A percentile compares a stretch with the other conserved stretches of the same genome.
These are phyloP conservation scores for Cornus controversa DNA, from an alignment of 148 eudicot genomes.

Conservation along the genomic window DNA sequence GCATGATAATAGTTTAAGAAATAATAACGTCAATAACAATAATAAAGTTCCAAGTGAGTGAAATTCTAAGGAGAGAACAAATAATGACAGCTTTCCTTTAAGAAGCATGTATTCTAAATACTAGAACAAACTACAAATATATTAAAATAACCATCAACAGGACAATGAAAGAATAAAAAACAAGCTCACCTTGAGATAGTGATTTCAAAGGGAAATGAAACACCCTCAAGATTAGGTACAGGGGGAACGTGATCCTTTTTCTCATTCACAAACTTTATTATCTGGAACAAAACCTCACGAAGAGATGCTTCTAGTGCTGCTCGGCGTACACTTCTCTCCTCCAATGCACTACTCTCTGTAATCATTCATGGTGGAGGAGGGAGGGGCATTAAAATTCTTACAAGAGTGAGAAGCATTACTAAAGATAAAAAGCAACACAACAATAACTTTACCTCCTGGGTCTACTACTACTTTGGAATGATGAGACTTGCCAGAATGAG, in stretches of 20 bases:
- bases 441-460: slow-evolving; percentile 74
- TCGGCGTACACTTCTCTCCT: slow-evolving; percentile 70
- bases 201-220: slow-evolving; percentile 93
- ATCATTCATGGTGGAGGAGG: not conserved
- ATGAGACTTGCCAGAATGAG: slow-evolving; percentile 67
- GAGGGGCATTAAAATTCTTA: slow-evolving; percentile 6
- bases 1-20: not conserved
- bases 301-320: slow-evolving; percentile 78
- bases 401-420: not conserved
- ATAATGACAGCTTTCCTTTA: not conserved
- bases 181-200: slow-evolving; percentile 76
- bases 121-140: not conserved
- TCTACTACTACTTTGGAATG: slow-evolving; percentile 72
- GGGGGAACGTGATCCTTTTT: slow-evolving; percentile 94
- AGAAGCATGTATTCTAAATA: not conserved
- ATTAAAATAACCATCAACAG: not conserved
- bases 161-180: not conserved
- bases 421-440: not conserved
- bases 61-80: not conserved
- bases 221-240: slow-evolving; percentile 74
- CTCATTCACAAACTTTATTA: slow-evolving; percentile 87
- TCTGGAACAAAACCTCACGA: slow-evolving; percentile 90
- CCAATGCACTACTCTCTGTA: slow-evolving; percentile 59
- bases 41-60: not conserved
- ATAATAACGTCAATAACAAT: not conserved